Evolutionary conservation across 2,329 filamentous ascomycete species (phyloP), one percentile per base, ranked within the genome.

Genomic region (Colletotrichum tabaci): DNA sequence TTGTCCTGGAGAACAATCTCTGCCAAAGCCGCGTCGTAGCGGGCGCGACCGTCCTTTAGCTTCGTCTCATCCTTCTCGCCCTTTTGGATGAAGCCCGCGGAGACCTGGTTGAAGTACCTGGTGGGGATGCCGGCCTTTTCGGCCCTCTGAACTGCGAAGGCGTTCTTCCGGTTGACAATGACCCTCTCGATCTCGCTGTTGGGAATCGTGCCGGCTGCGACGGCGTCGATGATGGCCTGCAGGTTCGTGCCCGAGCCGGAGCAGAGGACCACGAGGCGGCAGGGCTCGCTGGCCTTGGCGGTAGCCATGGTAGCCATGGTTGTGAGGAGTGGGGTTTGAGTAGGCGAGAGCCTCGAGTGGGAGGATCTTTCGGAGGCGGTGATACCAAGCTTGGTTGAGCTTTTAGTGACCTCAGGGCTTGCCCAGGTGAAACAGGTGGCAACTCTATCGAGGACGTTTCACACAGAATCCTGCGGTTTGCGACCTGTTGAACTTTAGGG

Each of bases 81-180:
- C 68, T 84, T 84, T n/a, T 75, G 74, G 64, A 84, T 79, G 78
- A 88, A 89, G 71, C 94, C 94, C 83, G 94, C 92, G 46, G 89
- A 87, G 67, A 95, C 86, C 50, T 96, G 88, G 81, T 96, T 96
- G 86, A 96, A 94, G 84, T 96, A 96, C 66, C 89, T 88, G 66
- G 90, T 93, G 0, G 93, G 91, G 68, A 97, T 95, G 67, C 80
- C 81, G 46, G 77, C 90, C 88, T 80, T 84, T 35, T 83, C 81
- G 9, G 83, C 84, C 47, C 84, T 80, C 47, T 76, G 47, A 35
- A 63, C 61, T 2, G 86, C 86, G 68, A 81, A 85, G 5, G 86
- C 87, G 21, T 81, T 86, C 72, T 80, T 82, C 44, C 86, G 81
- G 77, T 89, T 89, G 13, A 85, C 84, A 21, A 86, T 79, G 44